phyloP scores from a whole-genome alignment of 192 early-diverging fungal species.

The Backusella luteola region DNA sequence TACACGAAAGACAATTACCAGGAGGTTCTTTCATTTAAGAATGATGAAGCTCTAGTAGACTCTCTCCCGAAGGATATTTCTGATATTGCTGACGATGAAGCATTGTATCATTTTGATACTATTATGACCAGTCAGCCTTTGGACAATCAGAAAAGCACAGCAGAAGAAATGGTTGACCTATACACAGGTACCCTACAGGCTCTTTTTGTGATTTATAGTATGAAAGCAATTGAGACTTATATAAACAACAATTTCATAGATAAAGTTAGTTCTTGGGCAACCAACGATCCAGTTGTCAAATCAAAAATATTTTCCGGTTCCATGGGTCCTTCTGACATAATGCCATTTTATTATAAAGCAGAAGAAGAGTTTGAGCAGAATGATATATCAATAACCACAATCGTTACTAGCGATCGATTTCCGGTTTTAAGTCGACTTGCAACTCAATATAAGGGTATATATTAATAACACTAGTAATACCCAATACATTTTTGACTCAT shows the following conservation, averaged over 20 bases:
- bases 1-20: neutral
- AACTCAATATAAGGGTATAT: conserved; percentile 43
- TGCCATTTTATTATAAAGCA: conserved; percentile 52
- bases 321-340: conserved; percentile 49
- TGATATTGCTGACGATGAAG: neutral
- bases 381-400: conserved; percentile 54
- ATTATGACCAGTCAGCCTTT: neutral
- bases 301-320: conserved; percentile 50
- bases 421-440: conserved; percentile 46
- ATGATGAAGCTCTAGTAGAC: neutral
- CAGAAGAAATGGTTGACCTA: neutral
- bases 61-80: neutral
- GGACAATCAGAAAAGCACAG: neutral
- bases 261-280: neutral
- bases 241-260: neutral
- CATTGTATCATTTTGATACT: neutral
- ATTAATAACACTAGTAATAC: neutral
- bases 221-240: neutral
- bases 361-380: conserved; percentile 33
- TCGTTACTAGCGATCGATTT: conserved; percentile 52
- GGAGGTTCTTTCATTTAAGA: neutral
- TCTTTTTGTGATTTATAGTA: neutral
- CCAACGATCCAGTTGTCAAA: conserved; percentile 28
- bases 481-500: neutral
- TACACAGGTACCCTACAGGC: neutral